Percentiles rank a stretch among this genome's conserved stretches.
Evolutionary conservation across 2,329 filamentous ascomycete genomes (phyloP).

Genomic region (Capronia americana): DNA sequence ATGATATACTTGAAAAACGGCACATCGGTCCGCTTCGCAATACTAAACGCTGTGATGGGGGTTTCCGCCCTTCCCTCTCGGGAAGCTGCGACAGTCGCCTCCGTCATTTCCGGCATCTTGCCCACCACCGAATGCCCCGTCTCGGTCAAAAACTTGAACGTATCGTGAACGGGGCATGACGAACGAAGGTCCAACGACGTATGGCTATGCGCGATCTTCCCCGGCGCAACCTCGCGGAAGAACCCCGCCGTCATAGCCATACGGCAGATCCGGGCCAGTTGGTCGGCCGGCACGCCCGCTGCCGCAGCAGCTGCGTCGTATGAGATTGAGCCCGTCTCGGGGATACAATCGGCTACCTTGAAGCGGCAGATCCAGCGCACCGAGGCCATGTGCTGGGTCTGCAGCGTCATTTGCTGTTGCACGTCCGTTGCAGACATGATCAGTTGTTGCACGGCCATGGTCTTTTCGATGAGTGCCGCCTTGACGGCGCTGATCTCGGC

Average conservation of each 20-base stretch:
- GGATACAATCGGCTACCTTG: constrained; percentile 3
- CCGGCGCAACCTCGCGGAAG: constrained; percentile 2
- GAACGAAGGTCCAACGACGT: constrained; percentile 4
- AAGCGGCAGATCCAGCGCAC: constrained; percentile 12
- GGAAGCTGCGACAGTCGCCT: constrained; percentile 1
- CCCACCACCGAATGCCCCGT: constrained; percentile 9
- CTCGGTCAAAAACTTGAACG: constrained; percentile 14
- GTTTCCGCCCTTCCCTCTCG: neutral
- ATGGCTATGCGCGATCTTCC: constrained; percentile 4
- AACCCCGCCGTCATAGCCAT: constrained; percentile 18
- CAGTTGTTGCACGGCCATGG: constrained; percentile 15
- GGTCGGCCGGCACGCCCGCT: constrained; percentile 2
- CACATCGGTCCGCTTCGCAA: constrained; percentile 7
- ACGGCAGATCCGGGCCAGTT: constrained; percentile 1
- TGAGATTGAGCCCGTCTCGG: neutral
- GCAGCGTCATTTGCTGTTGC: constrained; percentile 15
- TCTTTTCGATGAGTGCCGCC: constrained; percentile 5
- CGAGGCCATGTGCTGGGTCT: constrained; percentile 14
- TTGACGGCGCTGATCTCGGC: constrained; percentile 4
- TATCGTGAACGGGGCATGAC: constrained; percentile 8
- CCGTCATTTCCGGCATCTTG: constrained; percentile 15
- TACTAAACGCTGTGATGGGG: constrained; percentile 7
- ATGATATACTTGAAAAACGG: constrained; percentile 20
- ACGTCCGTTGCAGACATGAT: constrained; percentile 17
- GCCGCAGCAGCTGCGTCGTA: neutral